Percentiles rank a stretch among this genome's conserved stretches.
Conservation (phyloP, 1,139 yeast genomes). For the Yamadazyma sp. region DNA sequence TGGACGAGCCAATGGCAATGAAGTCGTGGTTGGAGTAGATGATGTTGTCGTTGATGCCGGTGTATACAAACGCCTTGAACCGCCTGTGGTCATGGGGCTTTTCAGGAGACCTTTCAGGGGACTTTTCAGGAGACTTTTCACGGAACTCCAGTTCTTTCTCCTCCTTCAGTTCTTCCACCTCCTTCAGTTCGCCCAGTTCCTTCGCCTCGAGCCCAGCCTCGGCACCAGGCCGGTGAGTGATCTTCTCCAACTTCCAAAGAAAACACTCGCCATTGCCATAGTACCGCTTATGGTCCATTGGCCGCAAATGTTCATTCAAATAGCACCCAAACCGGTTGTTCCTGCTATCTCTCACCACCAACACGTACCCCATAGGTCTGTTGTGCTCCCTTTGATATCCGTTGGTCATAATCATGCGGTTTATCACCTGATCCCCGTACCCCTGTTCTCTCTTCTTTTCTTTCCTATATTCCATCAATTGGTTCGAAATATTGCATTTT, state of each 20-base stretch:
- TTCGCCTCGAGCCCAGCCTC: no score
- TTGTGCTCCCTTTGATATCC: slow-evolving; percentile 21
- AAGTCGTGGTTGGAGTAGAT: slow-evolving; percentile 79
- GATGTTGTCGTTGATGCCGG: slow-evolving; percentile 84
- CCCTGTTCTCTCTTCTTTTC: slow-evolving; percentile 27
- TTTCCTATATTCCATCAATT: slow-evolving; percentile 23
- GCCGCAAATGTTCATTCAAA: slow-evolving; percentile 69
- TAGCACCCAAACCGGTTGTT: slow-evolving; percentile 81
- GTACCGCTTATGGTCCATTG: slow-evolving; percentile 69
- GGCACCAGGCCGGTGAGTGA: background rate
- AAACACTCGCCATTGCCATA: slow-evolving; percentile 96
- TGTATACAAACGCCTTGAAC: slow-evolving; percentile 82
- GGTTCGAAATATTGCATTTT: slow-evolving; percentile 35
- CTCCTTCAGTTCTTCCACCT: background rate
- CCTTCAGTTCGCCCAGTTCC: no score
- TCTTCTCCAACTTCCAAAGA: slow-evolving; percentile 70
- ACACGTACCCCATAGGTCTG: slow-evolving; percentile 64
- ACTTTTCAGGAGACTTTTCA: slow-evolving; percentile 3
- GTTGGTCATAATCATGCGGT: slow-evolving; percentile 27
- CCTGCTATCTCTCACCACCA: slow-evolving; percentile 63
- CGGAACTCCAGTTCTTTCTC: background rate
- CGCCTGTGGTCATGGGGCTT: slow-evolving; percentile 21
- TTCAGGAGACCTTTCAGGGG: background rate
- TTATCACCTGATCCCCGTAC: slow-evolving; percentile 38
- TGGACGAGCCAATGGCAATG: slow-evolving; percentile 86